Evolutionary conservation across 2,329 filamentous ascomycete species (phyloP).

Genomic region (Myriosclerotinia curreyana): DNA sequence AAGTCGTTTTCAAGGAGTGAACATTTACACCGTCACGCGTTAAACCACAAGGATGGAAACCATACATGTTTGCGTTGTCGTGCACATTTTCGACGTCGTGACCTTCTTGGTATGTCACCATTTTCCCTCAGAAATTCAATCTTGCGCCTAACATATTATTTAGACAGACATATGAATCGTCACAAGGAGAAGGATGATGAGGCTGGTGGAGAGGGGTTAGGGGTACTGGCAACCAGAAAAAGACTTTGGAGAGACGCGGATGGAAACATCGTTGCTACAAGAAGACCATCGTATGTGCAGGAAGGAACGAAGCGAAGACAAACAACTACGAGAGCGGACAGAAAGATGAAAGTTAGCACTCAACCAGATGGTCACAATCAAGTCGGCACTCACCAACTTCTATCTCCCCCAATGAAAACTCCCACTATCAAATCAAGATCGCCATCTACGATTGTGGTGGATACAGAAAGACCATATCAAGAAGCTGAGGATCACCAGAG

Average conservation of each 20-base stretch:
- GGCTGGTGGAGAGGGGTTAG: conserved; percentile 47
- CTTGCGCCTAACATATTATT: conserved; percentile 17
- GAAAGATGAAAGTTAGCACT: conserved; percentile 19
- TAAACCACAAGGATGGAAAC: conserved; percentile 49
- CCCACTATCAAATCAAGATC: conserved; percentile 32
- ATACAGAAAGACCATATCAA: conserved; percentile 23
- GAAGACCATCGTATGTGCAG: conserved; percentile 38
- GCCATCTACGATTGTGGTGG: conserved; percentile 32
- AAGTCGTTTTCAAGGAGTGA: conserved; percentile 51
- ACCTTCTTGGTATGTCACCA: conserved; percentile 49
- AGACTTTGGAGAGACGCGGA: conserved; percentile 49
- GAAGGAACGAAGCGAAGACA: conserved; percentile 33
- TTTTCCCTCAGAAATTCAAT: background rate
- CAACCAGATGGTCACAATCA: conserved; percentile 13
- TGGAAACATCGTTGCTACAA: conserved; percentile 47
- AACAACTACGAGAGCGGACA: conserved; percentile 28
- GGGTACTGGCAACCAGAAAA: conserved; percentile 48
- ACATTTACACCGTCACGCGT: conserved; percentile 50
- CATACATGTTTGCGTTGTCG: conserved; percentile 53
- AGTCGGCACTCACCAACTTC: conserved; percentile 13
- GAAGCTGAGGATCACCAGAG: conserved; percentile 18
- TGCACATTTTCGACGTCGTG: conserved; percentile 54
- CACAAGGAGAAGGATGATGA: conserved; percentile 50
- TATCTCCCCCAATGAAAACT: conserved; percentile 24
- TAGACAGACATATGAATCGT: conserved; percentile 51